Percentiles rank a stretch among this genome's conserved stretches.
Conservation (phyloP, 495 filamentous ascomycete genomes). For the Xylaria flabelliformis region DNA sequence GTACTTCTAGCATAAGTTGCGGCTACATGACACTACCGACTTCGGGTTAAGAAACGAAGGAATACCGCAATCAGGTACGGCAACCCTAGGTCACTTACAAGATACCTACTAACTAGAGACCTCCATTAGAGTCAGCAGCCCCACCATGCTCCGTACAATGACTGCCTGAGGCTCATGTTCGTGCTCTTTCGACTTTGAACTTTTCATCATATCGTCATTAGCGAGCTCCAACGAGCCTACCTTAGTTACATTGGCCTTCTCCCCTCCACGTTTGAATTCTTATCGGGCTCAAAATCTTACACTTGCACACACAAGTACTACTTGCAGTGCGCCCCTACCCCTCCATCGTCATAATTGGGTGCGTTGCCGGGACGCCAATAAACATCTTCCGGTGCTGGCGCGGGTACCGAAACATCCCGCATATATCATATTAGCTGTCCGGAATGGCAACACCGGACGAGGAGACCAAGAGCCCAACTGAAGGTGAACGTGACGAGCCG, state of each 20-base stretch:
- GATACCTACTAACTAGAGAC: neutral
- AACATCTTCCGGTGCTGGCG: neutral
- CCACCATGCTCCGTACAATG: constrained; percentile 18
- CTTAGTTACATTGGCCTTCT: neutral
- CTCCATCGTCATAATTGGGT: neutral
- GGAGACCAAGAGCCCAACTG: constrained; percentile 11
- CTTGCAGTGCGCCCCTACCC: neutral
- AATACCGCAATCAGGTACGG: neutral
- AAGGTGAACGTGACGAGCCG: constrained; percentile 15
- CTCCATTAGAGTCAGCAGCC: constrained; percentile 9
- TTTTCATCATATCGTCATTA: constrained; percentile 28
- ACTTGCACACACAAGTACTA: neutral
- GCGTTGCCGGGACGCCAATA: neutral
- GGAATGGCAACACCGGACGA: constrained; percentile 21
- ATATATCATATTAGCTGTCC: constrained; percentile 17
- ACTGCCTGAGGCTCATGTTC: constrained; percentile 22
- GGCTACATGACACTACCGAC: neutral
- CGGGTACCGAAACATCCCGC: neutral
- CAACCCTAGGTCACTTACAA: neutral
- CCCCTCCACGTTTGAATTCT: neutral
- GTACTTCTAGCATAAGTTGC: neutral
- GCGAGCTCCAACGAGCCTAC: constrained; percentile 12
- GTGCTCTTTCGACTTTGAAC: constrained; percentile 4
- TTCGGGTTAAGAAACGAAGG: neutral
- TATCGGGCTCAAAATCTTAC: neutral